phyloP scores from a whole-genome alignment of 2,329 filamentous ascomycete genomes.

The Fusarium multiceps region DNA sequence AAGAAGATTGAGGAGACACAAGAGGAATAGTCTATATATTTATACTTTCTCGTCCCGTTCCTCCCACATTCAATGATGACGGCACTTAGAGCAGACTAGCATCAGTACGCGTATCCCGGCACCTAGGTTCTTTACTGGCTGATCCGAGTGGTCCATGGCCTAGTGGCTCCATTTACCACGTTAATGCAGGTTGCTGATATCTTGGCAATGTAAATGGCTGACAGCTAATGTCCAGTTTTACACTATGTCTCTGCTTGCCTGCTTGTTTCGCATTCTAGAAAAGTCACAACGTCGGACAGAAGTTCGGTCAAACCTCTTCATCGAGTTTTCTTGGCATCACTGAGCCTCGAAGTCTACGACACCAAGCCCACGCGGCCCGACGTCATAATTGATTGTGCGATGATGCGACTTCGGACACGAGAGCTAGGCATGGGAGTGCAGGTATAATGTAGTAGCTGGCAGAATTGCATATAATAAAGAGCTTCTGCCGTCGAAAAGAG shows the following conservation, averaged over 20 bases:
- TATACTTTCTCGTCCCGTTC: neutral
- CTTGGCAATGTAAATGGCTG: too few relatives aligned
- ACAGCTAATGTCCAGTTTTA: neutral
- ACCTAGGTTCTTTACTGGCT: neutral
- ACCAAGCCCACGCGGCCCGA: neutral
- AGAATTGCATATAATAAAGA: rapidly evolving
- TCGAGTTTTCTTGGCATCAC: neutral
- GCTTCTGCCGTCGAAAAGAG: rapidly evolving
- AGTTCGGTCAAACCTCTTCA: rapidly evolving
- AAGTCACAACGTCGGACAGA: neutral
- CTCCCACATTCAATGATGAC: neutral
- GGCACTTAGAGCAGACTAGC: neutral
- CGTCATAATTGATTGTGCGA: neutral
- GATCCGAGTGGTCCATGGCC: rapidly evolving
- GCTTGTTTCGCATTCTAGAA: neutral
- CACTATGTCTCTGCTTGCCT: rapidly evolving
- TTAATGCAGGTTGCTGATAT: neutral
- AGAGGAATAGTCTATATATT: neutral
- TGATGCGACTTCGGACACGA: neutral
- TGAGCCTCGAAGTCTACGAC: neutral
- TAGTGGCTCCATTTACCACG: neutral
- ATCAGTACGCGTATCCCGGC: neutral
- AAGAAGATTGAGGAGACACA: neutral
- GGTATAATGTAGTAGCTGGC: rapidly evolving
- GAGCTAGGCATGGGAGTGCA: rapidly evolving